A percentile compares a stretch with the other conserved stretches of the same genome.
phyloP scores from a whole-genome alignment of 306 rosid species.

The Macrotyloma uniflorum region DNA sequence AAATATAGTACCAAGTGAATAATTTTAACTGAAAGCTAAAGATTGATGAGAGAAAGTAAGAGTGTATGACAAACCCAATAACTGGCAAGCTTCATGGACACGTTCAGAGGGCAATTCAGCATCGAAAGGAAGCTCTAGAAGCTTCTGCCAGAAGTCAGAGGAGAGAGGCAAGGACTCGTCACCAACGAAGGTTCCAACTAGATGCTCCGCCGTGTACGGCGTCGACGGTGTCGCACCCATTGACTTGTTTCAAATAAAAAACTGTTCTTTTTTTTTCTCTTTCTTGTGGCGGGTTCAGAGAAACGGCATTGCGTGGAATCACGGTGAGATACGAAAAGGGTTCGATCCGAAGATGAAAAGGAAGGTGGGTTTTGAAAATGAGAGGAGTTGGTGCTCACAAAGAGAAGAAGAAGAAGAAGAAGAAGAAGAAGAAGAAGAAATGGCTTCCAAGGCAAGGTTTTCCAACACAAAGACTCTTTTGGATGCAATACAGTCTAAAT shows the following conservation, averaged over 20 bases:
- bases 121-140: constrained; percentile 69
- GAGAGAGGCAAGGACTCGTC: constrained; percentile 68
- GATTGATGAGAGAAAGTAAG: neutral
- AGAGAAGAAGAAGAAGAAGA: neutral
- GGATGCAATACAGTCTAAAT: no score
- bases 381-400: neutral
- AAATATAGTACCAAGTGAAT: neutral
- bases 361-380: constrained; percentile 35
- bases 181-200: constrained; percentile 69
- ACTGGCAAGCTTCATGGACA: constrained; percentile 70
- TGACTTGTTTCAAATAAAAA: neutral
- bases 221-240: constrained; percentile 83
- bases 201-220: constrained; percentile 70
- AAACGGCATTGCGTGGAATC: constrained; percentile 43
- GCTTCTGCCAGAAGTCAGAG: constrained; percentile 85
- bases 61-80: constrained; percentile 54
- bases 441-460: neutral
- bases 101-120: constrained; percentile 65
- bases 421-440: neutral
- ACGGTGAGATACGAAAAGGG: neutral
- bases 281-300: constrained; percentile 29
- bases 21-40: neutral
- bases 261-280: neutral
- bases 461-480: neutral
- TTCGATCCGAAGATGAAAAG: constrained; percentile 34